Base-by-base conservation (phyloP, 805 yeast genomes). In the Maudiozyma saulgeensis region DNA sequence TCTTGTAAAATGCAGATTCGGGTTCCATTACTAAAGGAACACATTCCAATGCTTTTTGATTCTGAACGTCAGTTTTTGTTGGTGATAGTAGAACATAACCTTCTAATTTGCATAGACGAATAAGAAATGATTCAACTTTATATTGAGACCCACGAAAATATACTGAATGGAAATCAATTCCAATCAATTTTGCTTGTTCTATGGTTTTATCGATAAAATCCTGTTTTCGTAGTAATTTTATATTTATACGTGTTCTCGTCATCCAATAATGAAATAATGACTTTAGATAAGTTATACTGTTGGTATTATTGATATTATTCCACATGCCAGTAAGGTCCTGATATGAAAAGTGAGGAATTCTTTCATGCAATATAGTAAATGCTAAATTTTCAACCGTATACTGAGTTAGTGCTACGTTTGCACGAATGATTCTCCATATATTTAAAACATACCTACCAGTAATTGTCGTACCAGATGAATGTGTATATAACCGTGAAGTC, bases 1-100 rank as follows among this genome's bases (percentile, higher is more conserved):
- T 84, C 49, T 87, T 88, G 63, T 89, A 93, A 55, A 82, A 86
- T 18, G 79, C 81, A 5, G 96, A 80, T 23, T 78, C 77, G 0
- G 99, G 99, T 60, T 93, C 99, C 90, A 93, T 81, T 2, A 93
- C 87, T 47, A 93, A 70, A 0, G 98, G 96, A 5, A 93, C 79
- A 52, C 89, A 83, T 58, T 89, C 96, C 38, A 93, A 68, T 0
- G 98, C 84, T 53, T 81, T 82, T 73, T 90, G 96, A 38, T 81
- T 76, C 57, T 84, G 84, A 0, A 93, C 97, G 53, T 87, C 87
- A 42, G 75, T 69, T 57, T 84, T 83, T 28, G 87, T 80, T 0
- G 99, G 96, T 0, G 96, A 85, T 6, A 82, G 68, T 49, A 89
- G 61, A 41, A 91, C 63, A 47, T 75, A 79, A 60, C 84, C 84